phyloP scores from a whole-genome alignment of 306 rosid genomes.

The Cyamopsis tetragonoloba region DNA sequence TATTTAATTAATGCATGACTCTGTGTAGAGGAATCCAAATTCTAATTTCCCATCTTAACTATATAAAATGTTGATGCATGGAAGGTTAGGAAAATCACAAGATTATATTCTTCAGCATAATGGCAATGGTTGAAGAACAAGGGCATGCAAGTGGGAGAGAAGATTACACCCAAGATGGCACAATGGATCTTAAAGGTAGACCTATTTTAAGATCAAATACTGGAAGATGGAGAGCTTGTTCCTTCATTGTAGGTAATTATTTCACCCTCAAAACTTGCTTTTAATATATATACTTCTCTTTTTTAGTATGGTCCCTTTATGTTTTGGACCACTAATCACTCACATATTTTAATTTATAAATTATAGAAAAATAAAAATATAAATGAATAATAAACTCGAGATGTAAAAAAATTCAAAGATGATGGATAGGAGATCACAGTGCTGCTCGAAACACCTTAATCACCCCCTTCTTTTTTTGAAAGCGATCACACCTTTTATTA shows the following conservation, averaged over 20 bases:
- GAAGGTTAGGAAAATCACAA: neutral
- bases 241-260: conserved; percentile 41
- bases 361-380: no score
- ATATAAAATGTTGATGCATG: neutral
- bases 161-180: conserved; percentile 38
- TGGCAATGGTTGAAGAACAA: conserved; percentile 29
- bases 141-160: neutral
- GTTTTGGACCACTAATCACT: no score
- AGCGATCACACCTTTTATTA: no score
- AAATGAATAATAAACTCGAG: no score
- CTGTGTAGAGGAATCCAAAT: neutral
- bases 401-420: no score
- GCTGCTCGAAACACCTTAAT: neutral
- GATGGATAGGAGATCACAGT: no score
- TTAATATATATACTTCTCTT: no score
- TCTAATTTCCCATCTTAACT: neutral
- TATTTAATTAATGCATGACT: neutral
- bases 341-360: no score
- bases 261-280: neutral
- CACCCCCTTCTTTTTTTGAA: neutral
- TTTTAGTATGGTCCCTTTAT: no score
- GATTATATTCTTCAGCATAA: neutral
- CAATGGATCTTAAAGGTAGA: conserved; percentile 31
- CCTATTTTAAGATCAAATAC: conserved; percentile 35
- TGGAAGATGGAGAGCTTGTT: conserved; percentile 39